Percentiles rank a stretch among this genome's conserved stretches.
Evolutionary conservation across 352 stramenopile genomes (phyloP).

Genomic region (Phytophthora sojae): DNA sequence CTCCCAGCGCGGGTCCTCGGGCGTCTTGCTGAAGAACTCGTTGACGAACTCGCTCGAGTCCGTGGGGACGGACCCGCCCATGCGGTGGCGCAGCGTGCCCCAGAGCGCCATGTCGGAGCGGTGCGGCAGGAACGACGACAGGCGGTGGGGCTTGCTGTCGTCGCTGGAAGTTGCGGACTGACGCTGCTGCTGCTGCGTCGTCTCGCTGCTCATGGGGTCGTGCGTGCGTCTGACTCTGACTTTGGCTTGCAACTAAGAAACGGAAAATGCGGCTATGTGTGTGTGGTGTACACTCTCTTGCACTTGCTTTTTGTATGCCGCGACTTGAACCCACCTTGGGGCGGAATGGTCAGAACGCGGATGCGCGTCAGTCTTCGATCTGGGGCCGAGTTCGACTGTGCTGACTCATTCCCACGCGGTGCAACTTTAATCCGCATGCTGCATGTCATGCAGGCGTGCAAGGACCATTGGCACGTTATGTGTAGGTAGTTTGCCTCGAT

Average conservation of each 20-base stretch:
- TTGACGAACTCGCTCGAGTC: constrained; percentile 83
- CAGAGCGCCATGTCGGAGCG: constrained; percentile 74
- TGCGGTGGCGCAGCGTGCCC: constrained; percentile 81
- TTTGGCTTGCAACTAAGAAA: constrained; percentile 9
- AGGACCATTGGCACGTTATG: no score
- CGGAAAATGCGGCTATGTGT: constrained; percentile 18
- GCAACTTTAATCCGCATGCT: not conserved
- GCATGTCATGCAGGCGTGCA: not conserved
- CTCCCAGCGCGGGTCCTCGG: constrained; percentile 66
- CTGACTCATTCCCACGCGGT: not conserved
- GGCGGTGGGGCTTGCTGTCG: constrained; percentile 14
- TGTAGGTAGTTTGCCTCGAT: no score
- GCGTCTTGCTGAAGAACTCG: constrained; percentile 83
- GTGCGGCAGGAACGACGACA: constrained; percentile 22
- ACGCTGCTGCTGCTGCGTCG: not conserved
- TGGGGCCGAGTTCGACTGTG: not conserved
- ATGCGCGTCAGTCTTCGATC: constrained; percentile 4
- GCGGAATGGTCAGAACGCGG: not conserved
- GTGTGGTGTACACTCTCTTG: constrained; percentile 1
- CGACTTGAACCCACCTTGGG: constrained; percentile 7
- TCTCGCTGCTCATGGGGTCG: constrained; percentile 17
- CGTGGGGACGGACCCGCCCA: constrained; percentile 61
- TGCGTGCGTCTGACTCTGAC: constrained; percentile 24
- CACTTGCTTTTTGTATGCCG: constrained; percentile 3
- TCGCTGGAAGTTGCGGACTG: constrained; percentile 29